A percentile compares a stretch with the other conserved stretches of the same genome.
These are phyloP conservation scores for Domatiomyces globalis DNA, from an alignment of 2,329 filamentous ascomycete species.

Conservation along the genomic window DNA sequence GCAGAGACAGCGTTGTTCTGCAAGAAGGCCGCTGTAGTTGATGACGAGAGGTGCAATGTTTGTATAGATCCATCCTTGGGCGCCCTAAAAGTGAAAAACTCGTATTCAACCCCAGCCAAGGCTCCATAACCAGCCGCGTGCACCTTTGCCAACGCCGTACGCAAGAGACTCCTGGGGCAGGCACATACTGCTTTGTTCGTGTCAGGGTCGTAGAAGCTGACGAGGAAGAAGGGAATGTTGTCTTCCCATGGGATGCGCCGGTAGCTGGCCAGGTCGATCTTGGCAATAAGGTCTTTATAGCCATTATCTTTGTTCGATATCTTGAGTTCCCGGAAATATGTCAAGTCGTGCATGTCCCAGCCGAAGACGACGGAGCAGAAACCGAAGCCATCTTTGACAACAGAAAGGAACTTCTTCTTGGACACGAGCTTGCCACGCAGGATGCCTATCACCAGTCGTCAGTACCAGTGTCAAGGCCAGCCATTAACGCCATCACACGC, in stretches of 20 bases:
- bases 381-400: slow-evolving; percentile 69
- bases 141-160: slow-evolving; percentile 52
- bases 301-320: slow-evolving; percentile 87
- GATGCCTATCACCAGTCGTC: slow-evolving; percentile 26
- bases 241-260: slow-evolving; percentile 84
- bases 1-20: slow-evolving; percentile 55
- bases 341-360: slow-evolving; percentile 94
- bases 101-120: slow-evolving; percentile 88
- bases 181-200: slow-evolving; percentile 56
- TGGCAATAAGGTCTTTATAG: slow-evolving; percentile 70
- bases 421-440: slow-evolving; percentile 81
- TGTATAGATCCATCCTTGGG: slow-evolving; percentile 36
- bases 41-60: slow-evolving; percentile 43
- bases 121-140: slow-evolving; percentile 57
- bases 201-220: slow-evolving; percentile 71
- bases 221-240: slow-evolving; percentile 69
- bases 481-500: not conserved
- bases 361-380: slow-evolving; percentile 92
- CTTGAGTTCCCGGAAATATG: slow-evolving; percentile 69
- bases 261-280: slow-evolving; percentile 64
- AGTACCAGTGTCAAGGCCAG: not conserved
- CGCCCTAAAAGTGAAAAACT: slow-evolving; percentile 80
- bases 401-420: slow-evolving; percentile 80
- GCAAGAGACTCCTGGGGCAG: slow-evolving; percentile 65
- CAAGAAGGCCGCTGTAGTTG: slow-evolving; percentile 58